Evolutionary conservation across 495 filamentous ascomycete genomes (phyloP).

Genomic region (Podospora tetraspora): DNA sequence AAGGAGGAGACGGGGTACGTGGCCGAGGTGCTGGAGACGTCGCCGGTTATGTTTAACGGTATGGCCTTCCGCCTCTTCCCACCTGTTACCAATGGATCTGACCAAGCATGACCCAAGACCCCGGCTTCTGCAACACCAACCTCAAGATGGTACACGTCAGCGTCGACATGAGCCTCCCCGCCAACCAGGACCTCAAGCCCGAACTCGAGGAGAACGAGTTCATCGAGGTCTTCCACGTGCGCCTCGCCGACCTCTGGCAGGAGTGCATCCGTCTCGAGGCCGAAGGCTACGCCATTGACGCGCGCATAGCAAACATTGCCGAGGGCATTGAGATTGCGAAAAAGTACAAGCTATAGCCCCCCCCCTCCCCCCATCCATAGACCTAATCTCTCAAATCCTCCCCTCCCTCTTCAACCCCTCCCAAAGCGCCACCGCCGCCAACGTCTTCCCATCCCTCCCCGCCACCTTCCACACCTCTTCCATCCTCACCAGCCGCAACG

Average conservation of each 20-base stretch:
- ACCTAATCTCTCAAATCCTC: slow-evolving; percentile 41
- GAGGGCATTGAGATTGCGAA: slow-evolving; percentile 81
- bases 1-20: slow-evolving; percentile 80
- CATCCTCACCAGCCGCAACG: slow-evolving; percentile 62
- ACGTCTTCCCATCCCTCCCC: slow-evolving; percentile 69
- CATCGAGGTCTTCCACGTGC: slow-evolving; percentile 77
- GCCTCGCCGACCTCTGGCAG: slow-evolving; percentile 57
- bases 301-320: slow-evolving; percentile 74
- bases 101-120: slow-evolving; percentile 31
- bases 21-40: slow-evolving; percentile 45
- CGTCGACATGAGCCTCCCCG: slow-evolving; percentile 66
- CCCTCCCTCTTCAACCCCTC: slow-evolving; percentile 63
- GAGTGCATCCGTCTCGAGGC: slow-evolving; percentile 64
- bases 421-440: slow-evolving; percentile 74
- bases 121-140: slow-evolving; percentile 87
- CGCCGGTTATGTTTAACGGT: slow-evolving; percentile 84
- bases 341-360: slow-evolving; percentile 35
- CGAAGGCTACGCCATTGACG: slow-evolving; percentile 79
- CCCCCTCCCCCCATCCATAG: slow-evolving; percentile 1
- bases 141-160: slow-evolving; percentile 75
- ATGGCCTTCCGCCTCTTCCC: slow-evolving; percentile 14
- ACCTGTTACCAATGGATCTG: background rate
- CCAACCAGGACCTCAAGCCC: slow-evolving; percentile 62
- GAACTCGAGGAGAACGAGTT: slow-evolving; percentile 85
- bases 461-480: slow-evolving; percentile 73